Evolutionary conservation across 768 basidiomycete species (phyloP), one percentile per base, ranked within the genome.

Genomic region (Trametes cubensis): DNA sequence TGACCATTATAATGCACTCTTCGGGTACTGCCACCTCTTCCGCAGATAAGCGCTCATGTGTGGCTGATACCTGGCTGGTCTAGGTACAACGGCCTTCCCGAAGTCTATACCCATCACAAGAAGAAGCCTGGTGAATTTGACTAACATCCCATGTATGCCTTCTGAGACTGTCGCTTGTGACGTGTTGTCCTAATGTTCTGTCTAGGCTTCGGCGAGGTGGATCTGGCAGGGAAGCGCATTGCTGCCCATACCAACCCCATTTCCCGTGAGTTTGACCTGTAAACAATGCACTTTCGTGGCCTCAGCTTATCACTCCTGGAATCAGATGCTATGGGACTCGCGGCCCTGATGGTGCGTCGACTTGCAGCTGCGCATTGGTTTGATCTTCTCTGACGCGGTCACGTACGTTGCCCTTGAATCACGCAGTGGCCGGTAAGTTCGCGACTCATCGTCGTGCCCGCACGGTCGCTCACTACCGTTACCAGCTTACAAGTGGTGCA

Each of bases 401-500:
- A 34, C 34, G 34, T 34, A 10, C 34, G 11, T 11, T 10, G 34
- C 10, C 11, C 34, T 34, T 34, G 6, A 4, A 4, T 34, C 4
- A n/a, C 20, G 13, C 26, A 55, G 54, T 55, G 54, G 54, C 54
- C 54, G 21, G 54, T 55, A 14, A 44, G 53, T 44, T 13, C 13
- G 34, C 34, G 6, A 34, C 6, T 2, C 4, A 6, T 11, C 10
- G 34, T 11, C 6, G 11, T 11, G 10, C 4, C 34, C 10, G 6
- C 11, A 2, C 34, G 10, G 10, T 34, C 15, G 14, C 40, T 34
- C 40, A 28, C 7, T 30, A 11, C 21, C 18, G 6, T 17, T 6
- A 26, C 10, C 23, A 66, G 65, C 30, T 60, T 4, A 42, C 52
- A 7, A 53, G 48, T 39, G 65, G 65, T 6, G 56, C 56, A 8